A percentile compares a stretch with the other conserved stretches of the same genome.
phyloP scores from a whole-genome alignment of 2,329 filamentous ascomycete species.

The Rugonectria rugulosa region DNA sequence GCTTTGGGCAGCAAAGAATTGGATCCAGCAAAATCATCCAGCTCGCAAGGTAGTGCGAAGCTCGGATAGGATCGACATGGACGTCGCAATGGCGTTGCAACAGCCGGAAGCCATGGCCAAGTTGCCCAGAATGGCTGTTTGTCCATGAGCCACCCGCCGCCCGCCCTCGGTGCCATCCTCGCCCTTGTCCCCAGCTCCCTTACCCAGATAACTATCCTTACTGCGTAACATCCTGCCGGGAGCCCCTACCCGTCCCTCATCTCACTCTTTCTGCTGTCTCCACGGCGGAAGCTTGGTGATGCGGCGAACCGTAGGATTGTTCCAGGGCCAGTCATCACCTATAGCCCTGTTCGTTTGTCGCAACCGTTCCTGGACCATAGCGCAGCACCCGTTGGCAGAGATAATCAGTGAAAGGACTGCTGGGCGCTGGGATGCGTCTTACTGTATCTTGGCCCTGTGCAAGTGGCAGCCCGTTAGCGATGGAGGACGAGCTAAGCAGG shows the following conservation, averaged over 20 bases:
- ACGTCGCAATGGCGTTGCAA: conserved; percentile 20
- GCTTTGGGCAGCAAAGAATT: conserved; percentile 19
- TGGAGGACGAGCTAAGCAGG: conserved; percentile 20
- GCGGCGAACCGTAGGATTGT: conserved; percentile 14
- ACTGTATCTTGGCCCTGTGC: conserved; percentile 13
- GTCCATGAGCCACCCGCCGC: conserved; percentile 18
- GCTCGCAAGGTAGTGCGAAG: conserved; percentile 24
- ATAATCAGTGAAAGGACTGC: conserved; percentile 16
- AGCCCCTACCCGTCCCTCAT: neutral
- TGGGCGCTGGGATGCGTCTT: conserved; percentile 25
- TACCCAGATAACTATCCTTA: neutral
- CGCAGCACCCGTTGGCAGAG: conserved; percentile 9
- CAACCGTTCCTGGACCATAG: conserved; percentile 26
- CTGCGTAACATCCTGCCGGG: neutral
- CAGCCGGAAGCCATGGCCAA: conserved; percentile 35
- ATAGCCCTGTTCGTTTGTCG: conserved; percentile 23
- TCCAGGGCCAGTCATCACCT: conserved; percentile 4
- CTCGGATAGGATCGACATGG: conserved; percentile 36
- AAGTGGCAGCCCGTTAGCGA: conserved; percentile 1
- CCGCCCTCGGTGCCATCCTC: conserved; percentile 6
- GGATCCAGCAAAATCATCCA: conserved; percentile 5
- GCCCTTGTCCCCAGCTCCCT: conserved; percentile 17
- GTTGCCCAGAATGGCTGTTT: conserved; percentile 11
- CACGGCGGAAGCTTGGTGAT: conserved; percentile 14
- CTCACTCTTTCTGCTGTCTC: conserved; percentile 7